Base-by-base conservation (phyloP, 305 asterid genomes). In the Fraxinus dipetala region DNA sequence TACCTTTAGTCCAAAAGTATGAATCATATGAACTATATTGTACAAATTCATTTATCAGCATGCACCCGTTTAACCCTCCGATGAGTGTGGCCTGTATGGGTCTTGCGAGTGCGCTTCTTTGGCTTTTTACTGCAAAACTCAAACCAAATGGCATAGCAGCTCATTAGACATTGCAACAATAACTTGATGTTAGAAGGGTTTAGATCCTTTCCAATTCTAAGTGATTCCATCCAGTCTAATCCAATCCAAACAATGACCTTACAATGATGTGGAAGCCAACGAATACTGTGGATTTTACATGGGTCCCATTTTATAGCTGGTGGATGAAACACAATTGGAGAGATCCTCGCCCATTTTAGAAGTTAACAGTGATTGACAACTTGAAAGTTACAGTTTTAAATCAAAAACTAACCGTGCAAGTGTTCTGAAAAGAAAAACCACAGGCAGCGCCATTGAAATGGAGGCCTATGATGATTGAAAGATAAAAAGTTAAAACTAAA, bases 41-140 rank as follows among this genome's bases (percentile, higher is more conserved):
- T 3, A 43, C 51, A 78, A 40, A 32, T 76, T 89, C 86, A 81
- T 63, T 81, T 84, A 65, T 81, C 85, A 70, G 81, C 34, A 79
- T 89, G 87, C 5, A 13, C 79, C 74, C 87, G 81, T 81, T 81
- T 89, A 31, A 80, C 79, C 82, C 84, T 83, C 67, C 85, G 88
- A 65, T 87, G 89, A 24, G 87, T 77, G 74, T 87, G 90, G 83
- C 80, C 65, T 77, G 84, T 82, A 69, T 73, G 85, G 78, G 86
- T 82, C 76, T 67, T 81, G 4, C 72, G 88, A 9, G 78, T 35
- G n/a, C 36, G 90, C 80, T 78, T 89, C 84, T 81, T 86, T 70
- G 85, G 92, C 74, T 81, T 86, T 80, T 79, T 81, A 26, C 90
- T 86, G 89, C 79, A 70, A 69, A 78, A 13, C 30, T 31, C 76